These are phyloP conservation scores for Solanum pimpinellifolium DNA, from an alignment of 257 asterid genomes.

Conservation along the genomic window DNA sequence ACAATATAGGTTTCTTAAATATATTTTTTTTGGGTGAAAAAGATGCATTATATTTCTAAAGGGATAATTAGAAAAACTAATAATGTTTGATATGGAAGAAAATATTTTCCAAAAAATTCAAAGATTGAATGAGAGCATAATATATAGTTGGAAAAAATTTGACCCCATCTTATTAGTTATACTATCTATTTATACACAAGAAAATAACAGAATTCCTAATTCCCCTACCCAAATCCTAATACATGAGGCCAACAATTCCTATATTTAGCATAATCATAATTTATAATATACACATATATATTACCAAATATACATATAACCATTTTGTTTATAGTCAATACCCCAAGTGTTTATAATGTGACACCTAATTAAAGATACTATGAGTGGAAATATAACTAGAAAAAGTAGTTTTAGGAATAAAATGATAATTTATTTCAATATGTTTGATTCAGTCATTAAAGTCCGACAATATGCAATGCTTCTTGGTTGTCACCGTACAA, in stretches of 20 bases:
- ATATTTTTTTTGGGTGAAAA: not conserved
- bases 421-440: too few species aligned
- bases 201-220: not conserved
- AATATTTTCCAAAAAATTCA: not conserved
- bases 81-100: not conserved
- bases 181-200: not conserved
- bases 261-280: not conserved
- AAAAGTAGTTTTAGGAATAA: too few species aligned
- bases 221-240: not conserved
- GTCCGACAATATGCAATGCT: not conserved
- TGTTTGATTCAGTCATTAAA: not conserved
- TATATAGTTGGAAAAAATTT: not conserved
- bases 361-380: not conserved
- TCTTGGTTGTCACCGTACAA: too few species aligned
- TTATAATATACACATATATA: not conserved
- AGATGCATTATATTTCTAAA: not conserved
- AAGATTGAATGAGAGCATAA: not conserved
- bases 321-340: not conserved
- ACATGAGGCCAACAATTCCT: not conserved
- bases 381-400: too few species aligned
- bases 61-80: not conserved
- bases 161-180: not conserved
- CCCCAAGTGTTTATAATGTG: not conserved
- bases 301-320: not conserved
- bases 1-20: too few species aligned